Base-by-base conservation (phyloP, 345 rosid species). In the Moringa oleifera region DNA sequence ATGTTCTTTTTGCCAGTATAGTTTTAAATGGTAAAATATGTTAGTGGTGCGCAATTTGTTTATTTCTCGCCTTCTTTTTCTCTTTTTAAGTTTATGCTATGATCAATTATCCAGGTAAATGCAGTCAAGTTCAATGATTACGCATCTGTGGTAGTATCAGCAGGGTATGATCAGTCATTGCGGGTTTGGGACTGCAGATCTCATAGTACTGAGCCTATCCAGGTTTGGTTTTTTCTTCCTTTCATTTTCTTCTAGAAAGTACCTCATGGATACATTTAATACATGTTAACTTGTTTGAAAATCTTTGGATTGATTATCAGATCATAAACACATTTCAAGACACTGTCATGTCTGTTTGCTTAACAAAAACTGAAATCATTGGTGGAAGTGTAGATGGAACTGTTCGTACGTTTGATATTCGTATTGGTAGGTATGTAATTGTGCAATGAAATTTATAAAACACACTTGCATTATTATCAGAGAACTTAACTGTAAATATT, bases 301-400 rank as follows among this genome's bases (percentile, higher is more conserved):
- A 53, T 52, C 22, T 56, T 68, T 18, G 25, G 51, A 15, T 53
- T 57, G 25, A 18, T 68, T 20, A 63, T 54, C 84, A 94, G 97
- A 77, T 94, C 55, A 82, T 94, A 69, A 84, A 88, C 71, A 68
- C 96, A 0, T 94, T 94, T 79, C 55, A 71, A 55, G 99, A 94
- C 61, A 85, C 96, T 52, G 97, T 90, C 25, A 94, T 90, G 99
- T 94, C 97, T 65, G 97, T 94, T 58, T 84, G 90, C 67, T 71
- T 94, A 54, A 94, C 97, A 31, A 90, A 85, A 76, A 86, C 90
- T 33, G 97, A 90, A 82, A 86, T 90, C 56, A 84, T 94, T 57
- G 97, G 88, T 57, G 99, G 99, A 73, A 88, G 97, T 64, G 99
- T 94, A 23, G 99, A 90, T 73, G 99, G 99, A 64, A 94, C 96